phyloP scores from a whole-genome alignment of 2,329 filamentous ascomycete species.

The Aspergillus pseudoglaucus region DNA sequence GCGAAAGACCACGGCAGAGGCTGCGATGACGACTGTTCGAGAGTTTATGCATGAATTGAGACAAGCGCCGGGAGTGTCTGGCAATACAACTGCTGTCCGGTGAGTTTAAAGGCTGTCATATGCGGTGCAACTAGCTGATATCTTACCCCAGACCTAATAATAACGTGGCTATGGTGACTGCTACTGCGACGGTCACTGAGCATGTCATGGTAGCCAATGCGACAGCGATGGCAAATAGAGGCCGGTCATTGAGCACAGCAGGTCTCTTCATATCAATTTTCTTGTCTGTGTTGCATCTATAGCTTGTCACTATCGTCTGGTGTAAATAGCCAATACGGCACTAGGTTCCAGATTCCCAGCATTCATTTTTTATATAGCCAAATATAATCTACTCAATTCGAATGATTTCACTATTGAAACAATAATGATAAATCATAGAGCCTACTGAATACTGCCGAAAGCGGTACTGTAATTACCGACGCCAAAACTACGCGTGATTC shows the following conservation, averaged over 20 bases:
- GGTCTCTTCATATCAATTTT: background rate
- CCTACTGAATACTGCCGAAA: slow-evolving; percentile 8
- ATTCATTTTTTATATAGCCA: too few species aligned
- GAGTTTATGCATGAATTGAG: slow-evolving; percentile 6
- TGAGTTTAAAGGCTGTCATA: background rate
- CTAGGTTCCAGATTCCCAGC: too few species aligned
- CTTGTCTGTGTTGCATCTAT: slow-evolving; percentile 2
- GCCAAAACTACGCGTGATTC: slow-evolving; percentile 21
- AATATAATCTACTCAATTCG: too few species aligned
- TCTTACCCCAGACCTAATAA: background rate
- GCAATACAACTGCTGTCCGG: background rate
- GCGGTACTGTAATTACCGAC: slow-evolving; percentile 19
- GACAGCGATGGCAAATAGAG: slow-evolving; percentile 2
- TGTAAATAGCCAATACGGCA: background rate
- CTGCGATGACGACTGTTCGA: background rate
- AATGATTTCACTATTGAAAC: background rate
- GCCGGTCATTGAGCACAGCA: background rate
- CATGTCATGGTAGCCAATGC: slow-evolving; percentile 3
- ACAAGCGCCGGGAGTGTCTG: background rate
- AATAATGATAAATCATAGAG: background rate
- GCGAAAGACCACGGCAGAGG: background rate
- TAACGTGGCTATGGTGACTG: slow-evolving; percentile 5
- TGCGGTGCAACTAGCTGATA: background rate
- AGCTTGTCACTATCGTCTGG: background rate
- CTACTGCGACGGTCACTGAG: slow-evolving; percentile 3